Conservation (phyloP, 73 alveolate genomes). For the Paramecium primaurelia region DNA sequence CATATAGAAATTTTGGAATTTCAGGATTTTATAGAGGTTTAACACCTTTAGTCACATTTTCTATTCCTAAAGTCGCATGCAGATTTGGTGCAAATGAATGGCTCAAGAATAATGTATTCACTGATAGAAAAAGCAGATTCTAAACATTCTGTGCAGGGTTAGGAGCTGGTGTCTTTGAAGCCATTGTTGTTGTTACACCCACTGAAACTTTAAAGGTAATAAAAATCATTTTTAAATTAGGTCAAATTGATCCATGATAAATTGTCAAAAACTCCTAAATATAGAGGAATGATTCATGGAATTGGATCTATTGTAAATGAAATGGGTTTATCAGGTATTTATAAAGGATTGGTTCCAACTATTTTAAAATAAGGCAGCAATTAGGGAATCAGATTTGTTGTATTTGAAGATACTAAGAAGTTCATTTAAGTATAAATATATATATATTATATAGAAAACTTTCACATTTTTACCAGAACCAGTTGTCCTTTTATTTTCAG, state of each 20-base stretch:
- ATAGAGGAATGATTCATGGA: conserved; percentile 84
- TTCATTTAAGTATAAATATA: background rate
- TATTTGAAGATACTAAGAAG: conserved; percentile 78
- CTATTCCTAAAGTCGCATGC: conserved; percentile 87
- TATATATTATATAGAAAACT: background rate
- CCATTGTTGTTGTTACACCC: conserved; percentile 90
- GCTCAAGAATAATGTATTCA: conserved; percentile 72
- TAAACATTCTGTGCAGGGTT: conserved; percentile 86
- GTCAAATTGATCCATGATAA: conserved; percentile 88
- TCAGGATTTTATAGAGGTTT: conserved; percentile 87
- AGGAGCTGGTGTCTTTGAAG: conserved; percentile 90
- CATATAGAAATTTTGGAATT: conserved; percentile 70
- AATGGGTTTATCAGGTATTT: conserved; percentile 82
- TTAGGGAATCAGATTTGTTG: conserved; percentile 88
- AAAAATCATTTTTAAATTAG: background rate
- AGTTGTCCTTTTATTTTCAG: conserved; percentile 65
- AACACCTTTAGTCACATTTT: conserved; percentile 80
- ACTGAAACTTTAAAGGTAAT: conserved; percentile 81
- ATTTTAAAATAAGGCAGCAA: conserved; percentile 82
- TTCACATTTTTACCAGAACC: conserved; percentile 24
- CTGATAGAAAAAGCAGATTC: conserved; percentile 63
- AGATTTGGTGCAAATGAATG: conserved; percentile 82
- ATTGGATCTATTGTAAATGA: conserved; percentile 71
- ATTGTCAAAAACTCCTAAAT: conserved; percentile 77
- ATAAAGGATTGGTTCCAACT: conserved; percentile 87